phyloP scores from a whole-genome alignment of 306 rosid species.

The Prosopis cineraria region DNA sequence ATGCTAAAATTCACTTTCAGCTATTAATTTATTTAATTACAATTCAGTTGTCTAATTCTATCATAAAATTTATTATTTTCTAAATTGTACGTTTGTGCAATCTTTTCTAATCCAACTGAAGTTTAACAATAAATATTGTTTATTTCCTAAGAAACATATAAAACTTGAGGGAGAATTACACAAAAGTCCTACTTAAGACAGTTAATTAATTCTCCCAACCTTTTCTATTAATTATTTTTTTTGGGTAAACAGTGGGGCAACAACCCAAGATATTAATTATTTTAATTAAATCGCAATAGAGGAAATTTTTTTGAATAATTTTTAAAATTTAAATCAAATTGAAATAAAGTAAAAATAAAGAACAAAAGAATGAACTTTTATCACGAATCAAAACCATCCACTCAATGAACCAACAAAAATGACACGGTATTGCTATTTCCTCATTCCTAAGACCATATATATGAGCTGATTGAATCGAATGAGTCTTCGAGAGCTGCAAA shows the following conservation, averaged over 20 bases:
- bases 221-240: too few species aligned
- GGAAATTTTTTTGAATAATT: background rate
- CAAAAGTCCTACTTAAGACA: too few species aligned
- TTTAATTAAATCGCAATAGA: background rate
- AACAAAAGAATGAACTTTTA: slow-evolving; percentile 1
- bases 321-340: background rate
- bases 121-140: too few species aligned
- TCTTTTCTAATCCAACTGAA: background rate
- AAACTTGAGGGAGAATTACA: too few species aligned
- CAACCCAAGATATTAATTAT: too few species aligned
- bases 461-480: slow-evolving; percentile 34
- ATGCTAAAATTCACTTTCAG: background rate
- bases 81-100: background rate
- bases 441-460: slow-evolving; percentile 13
- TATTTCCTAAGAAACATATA: too few species aligned
- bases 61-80: background rate
- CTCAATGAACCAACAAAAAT: background rate
- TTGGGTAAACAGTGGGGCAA: too few species aligned
- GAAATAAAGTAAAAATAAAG: background rate
- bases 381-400: slow-evolving; percentile 23
- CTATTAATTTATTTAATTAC: background rate
- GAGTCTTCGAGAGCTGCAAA: slow-evolving; percentile 12
- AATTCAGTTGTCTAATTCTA: background rate
- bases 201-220: too few species aligned
- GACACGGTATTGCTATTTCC: slow-evolving; percentile 1